Evolutionary conservation across 2,329 filamentous ascomycete species (phyloP).

Genomic region (Sporothrix brasiliensis): DNA sequence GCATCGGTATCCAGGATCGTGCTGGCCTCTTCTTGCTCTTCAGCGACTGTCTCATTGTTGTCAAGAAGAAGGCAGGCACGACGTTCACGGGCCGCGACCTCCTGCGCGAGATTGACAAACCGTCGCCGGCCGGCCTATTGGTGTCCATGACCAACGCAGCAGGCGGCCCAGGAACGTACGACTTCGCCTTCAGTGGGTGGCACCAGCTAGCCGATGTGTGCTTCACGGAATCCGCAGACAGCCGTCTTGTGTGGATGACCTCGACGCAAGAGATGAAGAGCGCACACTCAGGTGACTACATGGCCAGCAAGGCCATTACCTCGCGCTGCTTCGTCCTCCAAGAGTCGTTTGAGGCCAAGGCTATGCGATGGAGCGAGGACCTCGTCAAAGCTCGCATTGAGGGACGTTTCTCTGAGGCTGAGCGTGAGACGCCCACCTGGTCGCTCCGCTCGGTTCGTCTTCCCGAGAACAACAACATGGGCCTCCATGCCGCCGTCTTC

Average conservation of each 20-base stretch:
- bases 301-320: slow-evolving; percentile 56
- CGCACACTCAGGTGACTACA: slow-evolving; percentile 53
- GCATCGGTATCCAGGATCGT: slow-evolving; percentile 53
- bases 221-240: slow-evolving; percentile 71
- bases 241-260: slow-evolving; percentile 68
- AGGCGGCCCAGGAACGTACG: slow-evolving; percentile 64
- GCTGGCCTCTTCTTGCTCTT: slow-evolving; percentile 81
- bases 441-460: slow-evolving; percentile 71
- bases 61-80: slow-evolving; percentile 68
- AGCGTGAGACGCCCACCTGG: slow-evolving; percentile 81
- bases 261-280: slow-evolving; percentile 61
- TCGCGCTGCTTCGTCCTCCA: slow-evolving; percentile 71
- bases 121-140: slow-evolving; percentile 65
- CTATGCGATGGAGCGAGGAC: slow-evolving; percentile 77
- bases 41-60: slow-evolving; percentile 74
- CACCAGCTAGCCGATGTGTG: slow-evolving; percentile 69
- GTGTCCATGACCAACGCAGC: slow-evolving; percentile 66
- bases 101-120: slow-evolving; percentile 82
- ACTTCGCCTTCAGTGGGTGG: slow-evolving; percentile 76
- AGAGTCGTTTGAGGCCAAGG: slow-evolving; percentile 77
- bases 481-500: slow-evolving; percentile 68
- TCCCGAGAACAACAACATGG: slow-evolving; percentile 61
- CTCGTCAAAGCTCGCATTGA: slow-evolving; percentile 84
- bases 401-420: slow-evolving; percentile 77
- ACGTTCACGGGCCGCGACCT: slow-evolving; percentile 74